Percentiles rank a stretch among this genome's conserved stretches.
phyloP scores from a whole-genome alignment of 1,139 yeast genomes.

The Suhomyces chickasaworum region DNA sequence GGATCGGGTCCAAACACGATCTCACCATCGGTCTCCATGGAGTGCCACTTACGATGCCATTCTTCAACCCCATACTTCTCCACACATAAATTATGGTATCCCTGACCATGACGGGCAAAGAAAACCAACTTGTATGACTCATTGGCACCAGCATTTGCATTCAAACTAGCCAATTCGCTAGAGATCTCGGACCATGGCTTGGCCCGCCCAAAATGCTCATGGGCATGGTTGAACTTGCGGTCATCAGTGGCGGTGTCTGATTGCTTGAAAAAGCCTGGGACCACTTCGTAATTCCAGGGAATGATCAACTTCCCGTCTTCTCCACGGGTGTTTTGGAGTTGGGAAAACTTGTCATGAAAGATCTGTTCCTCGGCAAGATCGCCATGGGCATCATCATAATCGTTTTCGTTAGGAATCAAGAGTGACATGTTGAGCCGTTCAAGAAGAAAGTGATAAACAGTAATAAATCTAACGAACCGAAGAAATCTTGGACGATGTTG shows the following conservation, averaged over 20 bases:
- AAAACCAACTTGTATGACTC: constrained; percentile 41
- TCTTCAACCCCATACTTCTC: constrained; percentile 42
- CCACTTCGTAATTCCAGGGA: constrained; percentile 42
- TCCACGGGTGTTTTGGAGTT: constrained; percentile 10
- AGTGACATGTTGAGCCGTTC: constrained; percentile 19
- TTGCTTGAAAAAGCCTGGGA: constrained; percentile 42
- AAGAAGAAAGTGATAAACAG: neutral
- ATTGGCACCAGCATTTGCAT: constrained; percentile 26
- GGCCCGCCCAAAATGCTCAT: constrained; percentile 41
- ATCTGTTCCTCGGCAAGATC: constrained; percentile 18
- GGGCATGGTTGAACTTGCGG: constrained; percentile 36
- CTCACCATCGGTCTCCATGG: constrained; percentile 43
- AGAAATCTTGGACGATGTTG: constrained; percentile 1
- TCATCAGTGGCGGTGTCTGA: constrained; percentile 40
- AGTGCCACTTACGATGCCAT: constrained; percentile 47
- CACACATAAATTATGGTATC: constrained; percentile 47
- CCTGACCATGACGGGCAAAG: constrained; percentile 51
- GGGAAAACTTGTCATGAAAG: constrained; percentile 15
- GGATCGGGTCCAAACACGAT: constrained; percentile 53
- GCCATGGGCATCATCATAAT: constrained; percentile 27
- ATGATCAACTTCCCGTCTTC: constrained; percentile 12
- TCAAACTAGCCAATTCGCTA: constrained; percentile 30
- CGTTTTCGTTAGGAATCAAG: constrained; percentile 24
- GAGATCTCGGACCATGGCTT: constrained; percentile 37
- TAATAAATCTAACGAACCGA: neutral